These are phyloP conservation scores for Cordyceps farinosa DNA, from an alignment of 2,329 filamentous ascomycete species.

Conservation along the genomic window DNA sequence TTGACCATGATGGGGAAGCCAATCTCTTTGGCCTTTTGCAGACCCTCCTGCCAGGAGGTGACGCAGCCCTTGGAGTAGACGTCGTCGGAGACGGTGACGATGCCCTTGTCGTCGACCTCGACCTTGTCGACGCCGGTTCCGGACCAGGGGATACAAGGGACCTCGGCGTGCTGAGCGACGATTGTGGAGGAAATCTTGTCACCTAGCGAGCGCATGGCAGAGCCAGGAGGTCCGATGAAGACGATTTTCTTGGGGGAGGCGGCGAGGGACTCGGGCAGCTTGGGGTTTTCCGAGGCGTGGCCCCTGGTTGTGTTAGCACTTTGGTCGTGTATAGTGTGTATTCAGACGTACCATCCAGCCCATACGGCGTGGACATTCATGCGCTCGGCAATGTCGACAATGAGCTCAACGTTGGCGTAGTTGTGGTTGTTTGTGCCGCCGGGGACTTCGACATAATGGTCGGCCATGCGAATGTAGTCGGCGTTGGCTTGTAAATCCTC, in stretches of 20 bases:
- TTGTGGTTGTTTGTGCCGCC: constrained; percentile 99
- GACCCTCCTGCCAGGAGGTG: constrained; percentile 81
- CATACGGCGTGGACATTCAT: constrained; percentile 98
- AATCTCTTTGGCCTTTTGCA: constrained; percentile 81
- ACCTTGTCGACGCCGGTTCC: constrained; percentile 87
- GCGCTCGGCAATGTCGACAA: constrained; percentile 96
- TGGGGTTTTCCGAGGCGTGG: constrained; percentile 97
- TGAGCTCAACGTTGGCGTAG: constrained; percentile 98
- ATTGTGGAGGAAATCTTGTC: constrained; percentile 99
- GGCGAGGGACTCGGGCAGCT: constrained; percentile 90
- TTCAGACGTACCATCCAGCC: constrained; percentile 86
- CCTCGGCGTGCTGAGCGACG: constrained; percentile 91
- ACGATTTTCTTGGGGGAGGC: constrained; percentile 98
- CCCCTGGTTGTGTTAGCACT: constrained; percentile 54
- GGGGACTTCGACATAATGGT: constrained; percentile 98
- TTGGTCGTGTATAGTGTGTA: background rate
- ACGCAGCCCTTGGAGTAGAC: constrained; percentile 91
- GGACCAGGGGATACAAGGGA: constrained; percentile 99
- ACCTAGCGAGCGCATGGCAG: constrained; percentile 96
- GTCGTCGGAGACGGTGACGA: constrained; percentile 86
- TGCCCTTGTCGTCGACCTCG: constrained; percentile 71
- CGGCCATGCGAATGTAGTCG: constrained; percentile 99
- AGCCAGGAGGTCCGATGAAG: constrained; percentile 96
- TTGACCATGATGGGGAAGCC: constrained; percentile 99
- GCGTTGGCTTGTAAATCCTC: constrained; percentile 97